Evolutionary conservation across 2,329 filamentous ascomycete species (phyloP), one percentile per base, ranked within the genome.

Genomic region (Arthrobotrys conoides): DNA sequence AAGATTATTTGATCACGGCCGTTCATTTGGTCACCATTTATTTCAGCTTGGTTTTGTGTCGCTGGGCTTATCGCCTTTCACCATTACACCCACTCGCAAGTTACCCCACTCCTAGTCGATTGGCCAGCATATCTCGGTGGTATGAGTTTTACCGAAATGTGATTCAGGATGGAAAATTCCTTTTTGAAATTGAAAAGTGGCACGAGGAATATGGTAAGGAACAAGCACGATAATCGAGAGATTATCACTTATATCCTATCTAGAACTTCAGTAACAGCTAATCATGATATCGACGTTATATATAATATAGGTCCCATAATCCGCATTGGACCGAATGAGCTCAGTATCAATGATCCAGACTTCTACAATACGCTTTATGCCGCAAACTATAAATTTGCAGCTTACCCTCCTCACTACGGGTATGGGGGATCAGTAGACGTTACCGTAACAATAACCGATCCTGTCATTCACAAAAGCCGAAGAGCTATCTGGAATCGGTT

Each of bases 291-390:
- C n/a, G n/a, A n/a, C n/a, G n/a, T n/a, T n/a, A n/a, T 18, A 9
- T 10, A 5, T 38, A 38, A 9, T 10, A 8, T n/a, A 70, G 53
- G 67, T 10, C 53, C 67, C 8, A 49, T 70, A 30, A 36, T 63
- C n/a, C 67, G 67, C 14, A 70, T 63, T 24, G 67, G 67, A 24
- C 67, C 67, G 2, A 61, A 70, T n/a, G 67, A 70, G 27, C 27
- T 70, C 9, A 38, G 46, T 51, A 70, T 70, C 24, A 70, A 70
- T 24, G 67, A 70, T 16, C 51, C 51, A 12, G 27, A 8, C 6
- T 70, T 70, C n/a, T 70, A 63, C 27, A 36, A 49, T 10, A 49
- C 41, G 18, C 18, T 30, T 14, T 63, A 61, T 20, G 22, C 51
- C 22, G n/a, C 67, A 16, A 70, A 70, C 16, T 61, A 70, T 38